phyloP scores from a whole-genome alignment of 2,329 filamentous ascomycete genomes.

The Cadophora luteo-olivacea region DNA sequence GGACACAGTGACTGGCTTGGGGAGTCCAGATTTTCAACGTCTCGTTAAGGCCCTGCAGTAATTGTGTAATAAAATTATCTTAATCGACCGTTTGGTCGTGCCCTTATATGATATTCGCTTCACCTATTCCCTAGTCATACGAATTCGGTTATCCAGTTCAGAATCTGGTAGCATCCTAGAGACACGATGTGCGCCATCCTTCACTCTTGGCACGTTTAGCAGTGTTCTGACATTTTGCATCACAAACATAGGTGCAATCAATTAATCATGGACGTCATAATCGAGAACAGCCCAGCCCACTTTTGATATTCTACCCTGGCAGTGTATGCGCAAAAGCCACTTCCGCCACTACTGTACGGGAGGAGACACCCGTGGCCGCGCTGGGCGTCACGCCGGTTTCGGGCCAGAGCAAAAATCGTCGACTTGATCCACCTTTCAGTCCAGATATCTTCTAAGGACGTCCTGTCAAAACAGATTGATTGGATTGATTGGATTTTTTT shows the following conservation, averaged over 20 bases:
- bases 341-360: neutral
- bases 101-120: neutral
- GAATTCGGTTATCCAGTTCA: neutral
- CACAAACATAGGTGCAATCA: neutral
- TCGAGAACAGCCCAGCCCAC: neutral
- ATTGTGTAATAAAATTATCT: too few species aligned
- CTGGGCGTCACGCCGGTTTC: neutral
- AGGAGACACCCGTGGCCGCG: neutral
- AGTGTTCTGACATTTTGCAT: too few species aligned
- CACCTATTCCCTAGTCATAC: neutral
- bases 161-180: neutral
- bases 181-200: too few species aligned
- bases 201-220: too few species aligned
- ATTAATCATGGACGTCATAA: neutral
- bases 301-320: neutral
- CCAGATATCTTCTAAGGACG: neutral
- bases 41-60: constrained; percentile 7
- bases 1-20: constrained; percentile 54
- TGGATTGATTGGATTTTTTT: neutral
- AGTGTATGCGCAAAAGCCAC: neutral
- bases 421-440: neutral
- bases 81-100: too few species aligned
- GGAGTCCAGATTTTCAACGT: constrained; percentile 35
- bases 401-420: neutral
- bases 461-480: neutral